Conservation (phyloP, 2,329 filamentous ascomycete genomes). For the Stagonosporopsis rhizophila region DNA sequence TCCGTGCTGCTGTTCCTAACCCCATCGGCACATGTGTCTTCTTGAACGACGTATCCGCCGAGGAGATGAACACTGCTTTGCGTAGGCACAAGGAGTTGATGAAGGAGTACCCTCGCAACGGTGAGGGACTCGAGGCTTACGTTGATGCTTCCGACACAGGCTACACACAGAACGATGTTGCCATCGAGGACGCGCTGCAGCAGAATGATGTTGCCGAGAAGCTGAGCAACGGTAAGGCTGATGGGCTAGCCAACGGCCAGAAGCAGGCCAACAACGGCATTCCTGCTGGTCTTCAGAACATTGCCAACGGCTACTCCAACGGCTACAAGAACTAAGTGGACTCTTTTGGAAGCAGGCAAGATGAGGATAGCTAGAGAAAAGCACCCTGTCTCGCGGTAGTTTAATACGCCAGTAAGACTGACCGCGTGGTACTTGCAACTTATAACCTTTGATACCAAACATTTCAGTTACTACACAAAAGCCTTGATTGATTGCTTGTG, state of each 20-base stretch:
- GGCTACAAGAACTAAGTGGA: slow-evolving; percentile 39
- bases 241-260: slow-evolving; percentile 26
- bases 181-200: slow-evolving; percentile 44
- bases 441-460: slow-evolving; percentile 12
- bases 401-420: background rate
- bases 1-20: slow-evolving; percentile 72
- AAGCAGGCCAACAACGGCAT: slow-evolving; percentile 26
- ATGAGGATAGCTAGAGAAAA: slow-evolving; percentile 6
- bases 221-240: slow-evolving; percentile 32
- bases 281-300: slow-evolving; percentile 23
- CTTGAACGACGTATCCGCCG: slow-evolving; percentile 68
- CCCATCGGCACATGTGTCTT: slow-evolving; percentile 73
- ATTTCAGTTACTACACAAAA: slow-evolving; percentile 1
- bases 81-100: slow-evolving; percentile 69
- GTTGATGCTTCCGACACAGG: slow-evolving; percentile 75
- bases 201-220: slow-evolving; percentile 34
- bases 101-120: slow-evolving; percentile 67
- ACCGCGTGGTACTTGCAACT: slow-evolving; percentile 14
- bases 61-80: slow-evolving; percentile 69
- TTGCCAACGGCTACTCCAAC: slow-evolving; percentile 43
- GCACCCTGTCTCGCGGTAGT: slow-evolving; percentile 7
- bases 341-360: background rate
- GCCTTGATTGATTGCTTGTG: background rate
- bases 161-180: slow-evolving; percentile 57
- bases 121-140: slow-evolving; percentile 71